Base-by-base conservation (phyloP, 2,329 filamentous ascomycete genomes). In the Penicillium sp. region DNA sequence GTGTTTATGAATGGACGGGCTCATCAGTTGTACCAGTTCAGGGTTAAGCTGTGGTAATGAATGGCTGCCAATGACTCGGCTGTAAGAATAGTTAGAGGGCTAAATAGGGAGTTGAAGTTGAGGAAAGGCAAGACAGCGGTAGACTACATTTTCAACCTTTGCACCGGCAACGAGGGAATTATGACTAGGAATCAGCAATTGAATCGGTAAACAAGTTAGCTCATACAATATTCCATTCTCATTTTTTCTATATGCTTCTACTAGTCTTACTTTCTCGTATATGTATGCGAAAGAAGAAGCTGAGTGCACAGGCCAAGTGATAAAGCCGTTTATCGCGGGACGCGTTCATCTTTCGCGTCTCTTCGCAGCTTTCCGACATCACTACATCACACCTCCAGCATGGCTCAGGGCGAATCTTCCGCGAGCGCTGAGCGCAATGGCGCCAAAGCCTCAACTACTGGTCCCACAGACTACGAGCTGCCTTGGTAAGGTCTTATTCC, bases 371-470 rank as follows among this genome's bases (percentile, higher is more conserved):
- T 28, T 40, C 24, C 37, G 18, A 20, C 18, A 20, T 8, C 23
- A 24, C 28, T 23, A 37, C n/a, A 24, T 34, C 37, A n/a, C 27
- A 34, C 40, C 38, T 20, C 13, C 47, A 64, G 36, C 27, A 74
- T 74, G 70, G 63, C 56, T 16, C 69, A 75, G 57, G 70, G 72
- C 44, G 73, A 76, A 58, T 75, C 74, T 18, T 76, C 73, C 18
- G 64, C 68, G 23, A 68, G 66, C 40, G 72, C 68, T 46, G 63
- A 69, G 27, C 67, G 65, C 40, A 71, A 71, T 61, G 67, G 64
- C 22, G 61, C 69, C 28, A 70, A 69, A 49, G 62, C 69, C 10
- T 62, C 65, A 36, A 66, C 64, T 28, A 64, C 66, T 14, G 70
- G 68, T 20, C 66, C 68, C 26, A 56, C 67, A 20, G 67, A 74